Evolutionary conservation across 192 early-diverging fungal species (phyloP).

Genomic region (Physocladia obscura): DNA sequence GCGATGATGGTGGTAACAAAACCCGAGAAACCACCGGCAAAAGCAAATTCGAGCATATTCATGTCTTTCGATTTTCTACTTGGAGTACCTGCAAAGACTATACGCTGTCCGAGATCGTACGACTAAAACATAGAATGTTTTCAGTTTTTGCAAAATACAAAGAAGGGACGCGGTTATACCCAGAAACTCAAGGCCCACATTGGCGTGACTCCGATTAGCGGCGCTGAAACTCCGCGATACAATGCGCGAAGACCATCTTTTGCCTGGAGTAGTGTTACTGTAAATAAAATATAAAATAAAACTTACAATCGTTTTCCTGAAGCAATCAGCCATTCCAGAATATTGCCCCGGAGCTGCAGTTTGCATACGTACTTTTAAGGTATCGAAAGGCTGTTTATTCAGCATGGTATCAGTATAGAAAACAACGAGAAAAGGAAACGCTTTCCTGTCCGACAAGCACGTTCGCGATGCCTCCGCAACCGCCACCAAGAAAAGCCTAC

Average conservation of each 20-base stretch:
- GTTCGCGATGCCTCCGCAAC: constrained; percentile 82
- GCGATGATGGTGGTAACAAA: constrained; percentile 92
- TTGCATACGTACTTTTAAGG: constrained; percentile 94
- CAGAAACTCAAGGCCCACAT: constrained; percentile 95
- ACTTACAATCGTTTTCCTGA: constrained; percentile 75
- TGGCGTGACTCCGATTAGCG: constrained; percentile 90
- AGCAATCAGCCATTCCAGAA: constrained; percentile 86
- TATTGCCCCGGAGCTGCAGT: constrained; percentile 73
- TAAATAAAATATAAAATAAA: neutral
- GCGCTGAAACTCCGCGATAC: constrained; percentile 94
- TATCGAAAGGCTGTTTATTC: constrained; percentile 64
- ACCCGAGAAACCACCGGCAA: constrained; percentile 94
- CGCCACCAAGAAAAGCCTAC: constrained; percentile 89
- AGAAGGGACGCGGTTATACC: constrained; percentile 13
- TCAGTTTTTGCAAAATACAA: neutral
- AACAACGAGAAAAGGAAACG: constrained; percentile 53
- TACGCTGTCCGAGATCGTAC: constrained; percentile 75
- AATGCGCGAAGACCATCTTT: constrained; percentile 88
- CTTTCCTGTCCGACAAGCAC: constrained; percentile 68
- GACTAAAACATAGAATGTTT: constrained; percentile 27
- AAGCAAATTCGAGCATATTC: constrained; percentile 73
- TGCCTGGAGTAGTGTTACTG: constrained; percentile 35
- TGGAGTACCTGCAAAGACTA: constrained; percentile 61
- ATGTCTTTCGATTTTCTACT: constrained; percentile 57
- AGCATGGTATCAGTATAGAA: constrained; percentile 71